These are phyloP conservation scores for Penicillium desertorum DNA, from an alignment of 495 filamentous ascomycete genomes.

Conservation along the genomic window DNA sequence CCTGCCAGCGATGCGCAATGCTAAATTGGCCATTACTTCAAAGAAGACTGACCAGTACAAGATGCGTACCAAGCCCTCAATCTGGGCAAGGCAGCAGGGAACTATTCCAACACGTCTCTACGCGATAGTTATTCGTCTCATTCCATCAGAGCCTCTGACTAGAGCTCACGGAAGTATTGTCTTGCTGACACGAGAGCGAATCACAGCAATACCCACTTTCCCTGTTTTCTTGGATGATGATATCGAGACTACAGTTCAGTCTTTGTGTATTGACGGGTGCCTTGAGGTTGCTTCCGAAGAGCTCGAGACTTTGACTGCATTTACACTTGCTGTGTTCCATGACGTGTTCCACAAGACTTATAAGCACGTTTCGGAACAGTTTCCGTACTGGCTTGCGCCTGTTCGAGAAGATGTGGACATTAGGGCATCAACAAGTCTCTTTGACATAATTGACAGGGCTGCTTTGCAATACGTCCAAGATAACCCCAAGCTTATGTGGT, in stretches of 20 bases:
- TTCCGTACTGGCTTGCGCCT: slow-evolving; percentile 87
- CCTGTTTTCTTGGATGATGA: slow-evolving; percentile 66
- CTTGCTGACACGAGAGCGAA: slow-evolving; percentile 65
- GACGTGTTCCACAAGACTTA: slow-evolving; percentile 90
- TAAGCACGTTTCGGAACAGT: slow-evolving; percentile 56
- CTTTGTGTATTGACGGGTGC: slow-evolving; percentile 31
- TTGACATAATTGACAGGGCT: slow-evolving; percentile 64
- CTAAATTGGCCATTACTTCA: slow-evolving; percentile 75
- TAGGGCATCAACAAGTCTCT: not conserved
- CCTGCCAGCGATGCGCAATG: slow-evolving; percentile 84
- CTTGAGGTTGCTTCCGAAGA: slow-evolving; percentile 43
- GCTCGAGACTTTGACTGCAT: slow-evolving; percentile 56
- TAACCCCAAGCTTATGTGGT: slow-evolving; percentile 56
- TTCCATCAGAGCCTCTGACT: slow-evolving; percentile 55
- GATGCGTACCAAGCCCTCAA: slow-evolving; percentile 74
- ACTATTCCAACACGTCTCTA: slow-evolving; percentile 57
- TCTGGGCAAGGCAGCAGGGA: slow-evolving; percentile 64
- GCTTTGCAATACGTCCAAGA: slow-evolving; percentile 52
- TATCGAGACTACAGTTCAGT: slow-evolving; percentile 57
- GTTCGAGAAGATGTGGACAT: slow-evolving; percentile 2
- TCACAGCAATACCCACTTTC: slow-evolving; percentile 69
- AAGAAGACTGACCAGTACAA: slow-evolving; percentile 71
- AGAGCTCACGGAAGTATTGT: slow-evolving; percentile 62
- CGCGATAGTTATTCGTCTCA: slow-evolving; percentile 62
- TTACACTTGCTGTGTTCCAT: slow-evolving; percentile 75